Conservation (phyloP, 75 land plant species). For the Isoetes taiwanensis region DNA sequence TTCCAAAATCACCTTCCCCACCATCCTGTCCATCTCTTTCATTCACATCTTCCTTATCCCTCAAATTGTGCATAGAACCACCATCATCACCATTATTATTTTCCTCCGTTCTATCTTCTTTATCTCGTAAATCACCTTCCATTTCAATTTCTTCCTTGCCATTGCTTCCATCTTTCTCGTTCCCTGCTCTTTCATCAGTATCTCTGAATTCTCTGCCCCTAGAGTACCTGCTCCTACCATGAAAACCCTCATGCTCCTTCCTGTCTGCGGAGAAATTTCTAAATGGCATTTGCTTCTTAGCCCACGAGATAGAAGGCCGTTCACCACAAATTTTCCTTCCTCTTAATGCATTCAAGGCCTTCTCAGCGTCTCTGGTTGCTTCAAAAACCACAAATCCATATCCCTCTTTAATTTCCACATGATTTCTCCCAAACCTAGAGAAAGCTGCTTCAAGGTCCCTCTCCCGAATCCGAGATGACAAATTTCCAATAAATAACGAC, state of each 20-base stretch:
- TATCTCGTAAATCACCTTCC: conserved; percentile 10
- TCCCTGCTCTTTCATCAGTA: conserved; percentile 7
- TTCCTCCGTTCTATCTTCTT: conserved; percentile 10
- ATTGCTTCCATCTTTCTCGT: neutral
- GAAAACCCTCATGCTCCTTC: no score
- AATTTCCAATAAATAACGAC: conserved; percentile 37
- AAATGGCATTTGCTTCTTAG: conserved; percentile 27
- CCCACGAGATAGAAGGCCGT: conserved; percentile 36
- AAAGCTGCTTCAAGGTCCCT: conserved; percentile 35
- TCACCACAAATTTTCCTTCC: conserved; percentile 43
- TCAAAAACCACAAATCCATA: conserved; percentile 47
- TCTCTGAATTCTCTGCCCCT: conserved; percentile 1
- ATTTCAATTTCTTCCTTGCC: neutral
- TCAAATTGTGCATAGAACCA: no score
- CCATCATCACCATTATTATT: conserved; percentile 22
- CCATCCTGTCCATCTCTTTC: no score
- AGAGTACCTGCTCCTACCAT: conserved; percentile 4
- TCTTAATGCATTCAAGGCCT: conserved; percentile 29
- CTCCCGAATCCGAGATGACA: conserved; percentile 24
- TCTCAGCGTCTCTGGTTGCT: conserved; percentile 31
- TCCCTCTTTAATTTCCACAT: conserved; percentile 33
- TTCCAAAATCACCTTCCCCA: no score
- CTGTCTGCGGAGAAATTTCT: conserved; percentile 12
- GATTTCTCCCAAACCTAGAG: conserved; percentile 31
- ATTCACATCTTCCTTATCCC: conserved; percentile 10